Conservation (phyloP, 1,284 basidiomycete species). For the Apiotrichum mycotoxinovorans region DNA sequence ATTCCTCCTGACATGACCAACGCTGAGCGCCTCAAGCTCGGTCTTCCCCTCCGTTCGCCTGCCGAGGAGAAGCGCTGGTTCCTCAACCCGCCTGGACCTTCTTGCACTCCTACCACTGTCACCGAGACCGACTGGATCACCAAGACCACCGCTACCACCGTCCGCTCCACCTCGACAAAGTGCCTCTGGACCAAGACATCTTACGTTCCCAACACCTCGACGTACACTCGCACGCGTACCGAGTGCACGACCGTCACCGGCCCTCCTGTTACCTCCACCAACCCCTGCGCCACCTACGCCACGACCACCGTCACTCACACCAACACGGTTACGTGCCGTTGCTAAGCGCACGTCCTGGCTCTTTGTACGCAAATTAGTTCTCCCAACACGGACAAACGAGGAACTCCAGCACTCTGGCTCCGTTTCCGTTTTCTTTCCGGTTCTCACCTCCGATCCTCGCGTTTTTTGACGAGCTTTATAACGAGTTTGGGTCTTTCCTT, state of each 20-base stretch:
- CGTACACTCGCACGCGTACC: neutral
- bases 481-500: neutral
- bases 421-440: no score
- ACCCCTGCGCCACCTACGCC: neutral
- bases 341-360: no score
- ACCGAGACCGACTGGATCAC: neutral
- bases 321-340: neutral
- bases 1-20: conserved; percentile 9
- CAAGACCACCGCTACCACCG: conserved; percentile 4
- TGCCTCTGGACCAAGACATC: conserved; percentile 7
- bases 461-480: neutral
- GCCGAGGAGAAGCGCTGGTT: conserved; percentile 2
- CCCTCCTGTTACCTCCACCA: conserved; percentile 5
- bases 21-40: conserved; percentile 7
- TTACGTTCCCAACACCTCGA: neutral
- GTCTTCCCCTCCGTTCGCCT: conserved; percentile 8
- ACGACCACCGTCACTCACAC: conserved; percentile 3
- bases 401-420: no score
- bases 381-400: no score
- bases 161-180: conserved; percentile 1
- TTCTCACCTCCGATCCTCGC: neutral
- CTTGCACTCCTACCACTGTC: conserved; percentile 11
- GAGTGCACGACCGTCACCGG: conserved; percentile 1
- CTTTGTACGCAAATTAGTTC: no score
- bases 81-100: neutral